Evolutionary conservation across 768 basidiomycete genomes (phyloP).

Genomic region (Omphalotus guepiniiformis): DNA sequence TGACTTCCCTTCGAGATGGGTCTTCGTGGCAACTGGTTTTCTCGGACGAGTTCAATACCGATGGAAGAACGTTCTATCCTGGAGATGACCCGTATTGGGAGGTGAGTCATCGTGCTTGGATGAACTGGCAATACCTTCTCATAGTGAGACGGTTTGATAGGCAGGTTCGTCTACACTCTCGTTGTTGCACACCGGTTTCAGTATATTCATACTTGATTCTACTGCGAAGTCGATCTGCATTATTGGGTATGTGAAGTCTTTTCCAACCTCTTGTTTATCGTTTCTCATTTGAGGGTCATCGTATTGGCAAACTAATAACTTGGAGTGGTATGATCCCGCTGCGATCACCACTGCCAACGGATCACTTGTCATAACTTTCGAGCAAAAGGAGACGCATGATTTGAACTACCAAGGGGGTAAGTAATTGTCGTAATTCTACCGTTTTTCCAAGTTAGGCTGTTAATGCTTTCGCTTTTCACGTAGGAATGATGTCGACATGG

Average conservation of each 20-base stretch:
- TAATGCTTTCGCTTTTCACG: background rate
- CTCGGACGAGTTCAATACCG: conserved; percentile 77
- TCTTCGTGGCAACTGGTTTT: conserved; percentile 57
- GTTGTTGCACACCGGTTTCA: background rate
- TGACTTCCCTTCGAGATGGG: conserved; percentile 57
- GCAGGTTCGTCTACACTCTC: conserved; percentile 13
- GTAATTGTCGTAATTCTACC: conserved; percentile 26
- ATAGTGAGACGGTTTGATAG: no score
- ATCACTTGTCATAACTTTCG: conserved; percentile 66
- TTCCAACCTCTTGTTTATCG: conserved; percentile 26
- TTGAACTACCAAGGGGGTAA: conserved; percentile 67
- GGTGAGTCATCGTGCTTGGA: no score
- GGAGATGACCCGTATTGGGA: conserved; percentile 88
- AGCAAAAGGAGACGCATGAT: conserved; percentile 54
- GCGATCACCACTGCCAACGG: conserved; percentile 69
- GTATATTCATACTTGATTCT: background rate
- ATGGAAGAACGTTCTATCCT: conserved; percentile 74
- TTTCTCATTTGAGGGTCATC: background rate
- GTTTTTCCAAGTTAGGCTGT: conserved; percentile 12
- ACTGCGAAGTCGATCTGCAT: conserved; percentile 54
- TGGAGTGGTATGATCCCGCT: conserved; percentile 88
- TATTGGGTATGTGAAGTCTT: conserved; percentile 56
- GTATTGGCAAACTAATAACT: conserved; percentile 51
- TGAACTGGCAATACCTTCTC: no score
- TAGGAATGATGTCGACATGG: conserved; percentile 49